Evolutionary conservation across 202 grass and related monocot species (phyloP).

Genomic region (Hordeum pubiflorum): DNA sequence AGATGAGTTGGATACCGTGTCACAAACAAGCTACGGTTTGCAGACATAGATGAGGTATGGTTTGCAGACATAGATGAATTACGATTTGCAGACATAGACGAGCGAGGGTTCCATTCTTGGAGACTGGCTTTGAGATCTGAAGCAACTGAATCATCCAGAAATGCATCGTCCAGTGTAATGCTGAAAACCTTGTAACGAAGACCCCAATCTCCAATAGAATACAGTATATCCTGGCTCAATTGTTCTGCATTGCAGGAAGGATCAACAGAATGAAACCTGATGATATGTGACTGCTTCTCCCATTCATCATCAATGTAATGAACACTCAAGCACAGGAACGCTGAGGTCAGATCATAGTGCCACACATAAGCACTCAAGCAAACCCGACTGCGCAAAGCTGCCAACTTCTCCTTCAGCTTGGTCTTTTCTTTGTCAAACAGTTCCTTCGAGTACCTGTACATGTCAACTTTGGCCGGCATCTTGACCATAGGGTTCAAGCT

Average conservation of each 20-base stretch:
- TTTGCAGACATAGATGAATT: not conserved
- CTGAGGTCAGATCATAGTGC: slow-evolving; percentile 18
- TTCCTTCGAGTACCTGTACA: not conserved
- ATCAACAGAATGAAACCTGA: slow-evolving; percentile 6
- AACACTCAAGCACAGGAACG: slow-evolving; percentile 29
- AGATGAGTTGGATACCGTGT: slow-evolving; percentile 16
- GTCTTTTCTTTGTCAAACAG: slow-evolving; percentile 23
- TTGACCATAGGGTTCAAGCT: slow-evolving; percentile 25
- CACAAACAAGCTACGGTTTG: slow-evolving; percentile 21
- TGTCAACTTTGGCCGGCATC: not conserved
- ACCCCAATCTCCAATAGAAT: slow-evolving; percentile 18
- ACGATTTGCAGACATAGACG: not conserved
- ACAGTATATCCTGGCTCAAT: slow-evolving; percentile 5
- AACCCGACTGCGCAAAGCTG: not conserved
- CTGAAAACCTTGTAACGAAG: slow-evolving; percentile 32
- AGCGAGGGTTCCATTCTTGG: slow-evolving; percentile 6
- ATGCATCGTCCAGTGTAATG: slow-evolving; percentile 29
- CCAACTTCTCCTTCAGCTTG: slow-evolving; percentile 24
- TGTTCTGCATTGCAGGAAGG: slow-evolving; percentile 14
- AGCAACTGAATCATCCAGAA: slow-evolving; percentile 34
- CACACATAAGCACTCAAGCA: slow-evolving; percentile 34
- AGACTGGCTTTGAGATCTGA: slow-evolving; percentile 8
- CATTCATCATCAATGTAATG: slow-evolving; percentile 28
- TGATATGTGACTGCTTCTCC: slow-evolving; percentile 8
- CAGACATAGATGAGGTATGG: not conserved